Conservation (phyloP, 2,329 filamentous ascomycete genomes). For the Penicillium decumbens region DNA sequence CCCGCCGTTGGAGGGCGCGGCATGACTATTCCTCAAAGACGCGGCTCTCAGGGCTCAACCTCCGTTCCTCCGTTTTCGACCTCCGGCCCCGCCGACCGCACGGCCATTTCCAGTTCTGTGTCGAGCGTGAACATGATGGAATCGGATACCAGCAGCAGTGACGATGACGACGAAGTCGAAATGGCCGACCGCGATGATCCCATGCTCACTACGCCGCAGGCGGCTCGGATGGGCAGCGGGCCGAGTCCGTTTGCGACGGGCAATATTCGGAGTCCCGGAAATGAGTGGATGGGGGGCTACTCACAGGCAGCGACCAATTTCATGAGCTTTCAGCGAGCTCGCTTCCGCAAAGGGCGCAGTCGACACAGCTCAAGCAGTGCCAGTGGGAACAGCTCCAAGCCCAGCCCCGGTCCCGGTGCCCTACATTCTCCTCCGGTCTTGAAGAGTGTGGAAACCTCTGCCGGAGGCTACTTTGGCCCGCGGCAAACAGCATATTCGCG, state of each 20-base stretch:
- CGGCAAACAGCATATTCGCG: constrained; percentile 54
- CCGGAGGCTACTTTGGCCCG: constrained; percentile 52
- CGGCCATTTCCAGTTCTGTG: constrained; percentile 71
- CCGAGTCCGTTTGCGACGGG: constrained; percentile 46
- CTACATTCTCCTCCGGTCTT: constrained; percentile 71
- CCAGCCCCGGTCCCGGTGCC: constrained; percentile 50
- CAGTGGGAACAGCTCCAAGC: constrained; percentile 65
- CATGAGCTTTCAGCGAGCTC: constrained; percentile 68
- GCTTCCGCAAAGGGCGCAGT: constrained; percentile 55
- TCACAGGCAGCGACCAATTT: constrained; percentile 72
- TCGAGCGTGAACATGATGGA: constrained; percentile 75
- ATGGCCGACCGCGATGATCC: constrained; percentile 70
- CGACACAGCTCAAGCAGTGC: constrained; percentile 65
- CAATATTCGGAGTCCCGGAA: constrained; percentile 50
- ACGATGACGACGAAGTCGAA: constrained; percentile 57
- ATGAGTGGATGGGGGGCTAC: constrained; percentile 58
- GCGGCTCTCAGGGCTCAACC: constrained; percentile 57
- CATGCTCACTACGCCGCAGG: constrained; percentile 71
- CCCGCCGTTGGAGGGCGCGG: constrained; percentile 72
- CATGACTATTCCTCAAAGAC: constrained; percentile 56
- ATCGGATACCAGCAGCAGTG: constrained; percentile 70
- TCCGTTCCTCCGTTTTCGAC: constrained; percentile 64
- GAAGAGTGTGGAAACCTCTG: constrained; percentile 51
- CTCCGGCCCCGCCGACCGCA: constrained; percentile 64
- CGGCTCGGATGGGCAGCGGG: constrained; percentile 53